Evolutionary conservation across 1,284 basidiomycete species (phyloP).

Genomic region (Leccinum laetum): DNA sequence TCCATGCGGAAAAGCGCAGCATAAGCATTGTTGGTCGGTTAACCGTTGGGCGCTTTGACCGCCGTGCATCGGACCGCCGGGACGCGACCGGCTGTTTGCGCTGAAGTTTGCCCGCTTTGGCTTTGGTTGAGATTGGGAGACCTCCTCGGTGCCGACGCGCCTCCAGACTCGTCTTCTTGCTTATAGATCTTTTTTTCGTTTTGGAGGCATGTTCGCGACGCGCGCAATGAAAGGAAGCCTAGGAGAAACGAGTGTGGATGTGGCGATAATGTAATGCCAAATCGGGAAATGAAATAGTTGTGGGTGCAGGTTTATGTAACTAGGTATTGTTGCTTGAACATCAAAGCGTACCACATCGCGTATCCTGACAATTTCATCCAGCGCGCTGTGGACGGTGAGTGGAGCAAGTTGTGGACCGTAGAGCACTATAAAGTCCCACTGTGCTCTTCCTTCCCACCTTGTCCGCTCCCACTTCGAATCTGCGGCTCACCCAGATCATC

Average conservation of each 20-base stretch:
- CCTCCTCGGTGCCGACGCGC: slow-evolving; percentile 20
- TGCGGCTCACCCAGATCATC: no score
- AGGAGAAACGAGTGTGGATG: slow-evolving; percentile 1
- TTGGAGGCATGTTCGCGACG: slow-evolving; percentile 11
- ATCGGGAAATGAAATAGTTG: not conserved
- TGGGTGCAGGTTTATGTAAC: no score
- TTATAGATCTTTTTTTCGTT: slow-evolving; percentile 24
- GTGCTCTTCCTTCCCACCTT: not conserved
- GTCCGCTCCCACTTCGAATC: not conserved
- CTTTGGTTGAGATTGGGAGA: slow-evolving; percentile 15
- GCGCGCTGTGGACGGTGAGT: not conserved
- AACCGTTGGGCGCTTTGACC: slow-evolving; percentile 39
- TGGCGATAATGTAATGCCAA: slow-evolving; percentile 2
- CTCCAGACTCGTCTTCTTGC: slow-evolving; percentile 2
- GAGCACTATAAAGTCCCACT: not conserved
- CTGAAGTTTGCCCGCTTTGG: slow-evolving; percentile 18
- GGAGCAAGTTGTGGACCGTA: not conserved
- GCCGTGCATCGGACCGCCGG: not conserved
- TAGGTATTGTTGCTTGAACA: no score
- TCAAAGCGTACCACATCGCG: slow-evolving; percentile 12
- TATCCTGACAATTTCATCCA: not conserved
- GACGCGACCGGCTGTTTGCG: slow-evolving; percentile 11
- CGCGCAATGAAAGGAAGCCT: slow-evolving; percentile 1
- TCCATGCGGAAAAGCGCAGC: slow-evolving; percentile 73
- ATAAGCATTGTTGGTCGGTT: slow-evolving; percentile 69